Evolutionary conservation across 1,139 yeast species (phyloP), one percentile per base, ranked within the genome.

Genomic region (Kodamaea plutei): DNA sequence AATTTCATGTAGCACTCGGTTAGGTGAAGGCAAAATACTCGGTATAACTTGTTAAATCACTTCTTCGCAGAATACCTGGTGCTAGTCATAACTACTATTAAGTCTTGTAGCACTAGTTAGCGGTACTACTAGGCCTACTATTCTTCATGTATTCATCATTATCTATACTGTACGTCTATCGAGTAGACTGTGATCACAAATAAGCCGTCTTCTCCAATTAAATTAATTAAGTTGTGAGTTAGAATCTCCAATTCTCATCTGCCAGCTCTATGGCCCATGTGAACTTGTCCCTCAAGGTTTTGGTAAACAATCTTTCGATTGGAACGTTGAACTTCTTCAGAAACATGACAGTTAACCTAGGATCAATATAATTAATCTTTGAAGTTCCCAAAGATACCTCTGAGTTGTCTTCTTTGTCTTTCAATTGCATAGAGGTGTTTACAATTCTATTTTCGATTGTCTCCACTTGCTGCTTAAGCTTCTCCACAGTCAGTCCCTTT

Each of bases 251-350:
- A 48, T 85, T 64, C 43, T 76, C 87, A 52, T 84, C 96, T 4
- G 80, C 89, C 30, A 91, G 79, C 54, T 89, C 94, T 35, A 89
- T 82, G 15, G 98, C 97, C 98, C 98, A 89, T 33, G 76, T 80
- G 60, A 89, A 89, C 64, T 89, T 89, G 27, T 89, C 96, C 41
- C 97, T 69, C 43, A 89, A 66, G 0, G 97, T 84, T 59, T 87
- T 88, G 15, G 96, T 83, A 47, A 91, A 88, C 33, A 91, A 69
- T 58, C 85, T 88, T 56, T 89, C 97, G 38, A 91, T 82, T 8
- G 97, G 97, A 15, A 91, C 96, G 36, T 76, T 69, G 52, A 67
- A 87, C 58, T 79, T 84, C 58, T 88, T 88, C 30, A 95, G 76
- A 57, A 88, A 91, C 72, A 85, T 79, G 28, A 85, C 96, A 0